These are phyloP conservation scores for Lichtheimia hyalospora DNA, from an alignment of 371 early-diverging fungal genomes.

Conservation along the genomic window DNA sequence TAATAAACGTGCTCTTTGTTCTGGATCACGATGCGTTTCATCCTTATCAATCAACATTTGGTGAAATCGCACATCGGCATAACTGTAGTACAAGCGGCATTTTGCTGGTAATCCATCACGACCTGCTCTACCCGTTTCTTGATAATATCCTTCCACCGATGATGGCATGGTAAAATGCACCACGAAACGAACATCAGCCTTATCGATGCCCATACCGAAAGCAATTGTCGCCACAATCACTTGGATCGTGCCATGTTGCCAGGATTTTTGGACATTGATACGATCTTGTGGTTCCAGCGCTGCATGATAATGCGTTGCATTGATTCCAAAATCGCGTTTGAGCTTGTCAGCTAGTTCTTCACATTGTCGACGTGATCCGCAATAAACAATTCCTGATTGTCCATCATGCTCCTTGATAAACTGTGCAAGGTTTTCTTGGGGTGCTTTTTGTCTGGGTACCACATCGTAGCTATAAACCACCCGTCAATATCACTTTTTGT, in stretches of 20 bases:
- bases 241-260: conserved; percentile 79
- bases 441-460: conserved; percentile 47
- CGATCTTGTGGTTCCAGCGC: conserved; percentile 83
- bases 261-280: conserved; percentile 78
- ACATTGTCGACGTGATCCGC: conserved; percentile 83
- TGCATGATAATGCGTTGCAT: conserved; percentile 91
- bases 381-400: conserved; percentile 98
- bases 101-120: conserved; percentile 90
- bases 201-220: conserved; percentile 98
- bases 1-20: conserved; percentile 85
- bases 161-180: conserved; percentile 97
- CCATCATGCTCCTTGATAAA: conserved; percentile 62
- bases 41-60: conserved; percentile 75
- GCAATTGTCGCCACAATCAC: conserved; percentile 51
- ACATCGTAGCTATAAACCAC: conserved; percentile 72
- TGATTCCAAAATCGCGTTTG: conserved; percentile 44
- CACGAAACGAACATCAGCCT: conserved; percentile 98
- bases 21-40: conserved; percentile 66
- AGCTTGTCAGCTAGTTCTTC: conserved; percentile 85
- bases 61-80: conserved; percentile 74
- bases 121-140: conserved; percentile 99
- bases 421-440: conserved; percentile 14
- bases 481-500: background rate
- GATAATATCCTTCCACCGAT: conserved; percentile 98
- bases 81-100: conserved; percentile 91